phyloP scores from a whole-genome alignment of 2,329 filamentous ascomycete genomes.

The Pseudopyrenochaeta lycopersici region DNA sequence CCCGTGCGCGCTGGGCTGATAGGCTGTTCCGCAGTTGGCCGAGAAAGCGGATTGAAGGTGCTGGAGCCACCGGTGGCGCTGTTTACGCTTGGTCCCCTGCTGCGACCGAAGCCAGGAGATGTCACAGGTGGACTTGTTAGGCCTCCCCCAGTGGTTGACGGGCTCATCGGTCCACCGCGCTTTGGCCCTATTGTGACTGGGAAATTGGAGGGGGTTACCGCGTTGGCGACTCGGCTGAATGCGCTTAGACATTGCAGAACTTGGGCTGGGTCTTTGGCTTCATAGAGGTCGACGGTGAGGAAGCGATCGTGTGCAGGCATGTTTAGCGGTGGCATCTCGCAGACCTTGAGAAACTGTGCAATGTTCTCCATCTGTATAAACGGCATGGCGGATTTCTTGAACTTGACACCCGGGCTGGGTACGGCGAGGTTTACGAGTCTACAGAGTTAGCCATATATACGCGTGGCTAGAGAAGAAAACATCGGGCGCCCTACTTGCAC shows the following conservation, averaged over 20 bases:
- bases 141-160: constrained; percentile 35
- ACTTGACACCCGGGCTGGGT: constrained; percentile 82
- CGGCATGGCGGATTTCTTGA: constrained; percentile 92
- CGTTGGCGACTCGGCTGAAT: constrained; percentile 87
- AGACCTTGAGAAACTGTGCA: constrained; percentile 90
- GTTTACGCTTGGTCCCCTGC: constrained; percentile 57
- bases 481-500: constrained; percentile 76
- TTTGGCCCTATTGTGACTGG: constrained; percentile 79
- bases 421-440: constrained; percentile 84
- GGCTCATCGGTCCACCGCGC: constrained; percentile 59
- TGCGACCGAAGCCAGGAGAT: constrained; percentile 42
- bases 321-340: constrained; percentile 83
- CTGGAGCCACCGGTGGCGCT: constrained; percentile 53
- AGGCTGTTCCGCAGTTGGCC: constrained; percentile 42
- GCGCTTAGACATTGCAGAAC: constrained; percentile 91
- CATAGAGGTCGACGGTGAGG: constrained; percentile 94
- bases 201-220: constrained; percentile 76
- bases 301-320: constrained; percentile 95
- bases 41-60: constrained; percentile 55
- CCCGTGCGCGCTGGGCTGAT: constrained; percentile 59
- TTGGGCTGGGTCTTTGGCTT: constrained; percentile 94
- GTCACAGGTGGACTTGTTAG: constrained; percentile 33
- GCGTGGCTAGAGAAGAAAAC: too few relatives aligned
- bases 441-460: not conserved
- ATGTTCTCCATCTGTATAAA: constrained; percentile 99